phyloP scores from a whole-genome alignment of 768 basidiomycete species.

The Pulveroboletus frians region DNA sequence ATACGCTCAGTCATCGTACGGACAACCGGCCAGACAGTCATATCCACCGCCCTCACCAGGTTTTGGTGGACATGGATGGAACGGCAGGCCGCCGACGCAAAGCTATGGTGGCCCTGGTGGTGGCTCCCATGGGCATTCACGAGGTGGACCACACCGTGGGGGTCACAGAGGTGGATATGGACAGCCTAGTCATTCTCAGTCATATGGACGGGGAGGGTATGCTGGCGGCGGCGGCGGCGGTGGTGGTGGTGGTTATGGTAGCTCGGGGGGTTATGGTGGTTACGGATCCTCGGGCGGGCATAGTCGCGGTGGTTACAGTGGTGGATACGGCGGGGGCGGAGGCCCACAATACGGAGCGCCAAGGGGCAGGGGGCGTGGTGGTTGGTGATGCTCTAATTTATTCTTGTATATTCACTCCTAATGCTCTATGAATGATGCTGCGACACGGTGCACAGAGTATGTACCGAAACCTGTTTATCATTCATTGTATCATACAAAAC shows the following conservation, averaged over 20 bases:
- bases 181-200: constrained; percentile 14
- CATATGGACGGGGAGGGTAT: constrained; percentile 27
- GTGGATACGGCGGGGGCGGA: constrained; percentile 12
- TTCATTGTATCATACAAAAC: constrained; percentile 15
- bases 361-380: constrained; percentile 49
- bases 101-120: constrained; percentile 31
- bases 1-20: constrained; percentile 17
- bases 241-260: not conserved
- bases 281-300: constrained; percentile 25
- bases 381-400: constrained; percentile 36
- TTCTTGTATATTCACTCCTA: constrained; percentile 16
- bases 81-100: constrained; percentile 26
- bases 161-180: constrained; percentile 26
- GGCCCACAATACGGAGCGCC: constrained; percentile 23
- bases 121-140: constrained; percentile 24
- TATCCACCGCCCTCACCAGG: constrained; percentile 17
- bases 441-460: constrained; percentile 1
- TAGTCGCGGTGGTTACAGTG: constrained; percentile 38
- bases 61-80: constrained; percentile 31
- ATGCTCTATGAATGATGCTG: constrained; percentile 2
- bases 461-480: constrained; percentile 5
- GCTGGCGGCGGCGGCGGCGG: constrained; percentile 5
- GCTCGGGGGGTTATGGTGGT: constrained; percentile 30
- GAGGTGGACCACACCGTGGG: constrained; percentile 27
- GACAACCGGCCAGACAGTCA: constrained; percentile 15